Evolutionary conservation across 1,284 basidiomycete species (phyloP).

Genomic region (Heterobasidion occidentale): DNA sequence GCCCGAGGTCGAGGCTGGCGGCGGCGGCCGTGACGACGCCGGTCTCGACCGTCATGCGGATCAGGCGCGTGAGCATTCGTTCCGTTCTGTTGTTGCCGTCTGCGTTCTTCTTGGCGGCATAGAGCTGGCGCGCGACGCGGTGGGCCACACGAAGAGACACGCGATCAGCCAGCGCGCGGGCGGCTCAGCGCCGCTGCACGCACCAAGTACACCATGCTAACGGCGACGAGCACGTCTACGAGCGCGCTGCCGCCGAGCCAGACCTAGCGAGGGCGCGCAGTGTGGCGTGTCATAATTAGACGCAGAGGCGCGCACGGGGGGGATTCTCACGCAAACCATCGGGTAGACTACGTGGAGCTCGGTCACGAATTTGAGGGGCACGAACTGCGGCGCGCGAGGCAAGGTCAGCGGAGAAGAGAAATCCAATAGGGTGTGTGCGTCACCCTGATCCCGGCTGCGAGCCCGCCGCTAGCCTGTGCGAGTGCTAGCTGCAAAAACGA

Average conservation of each 20-base stretch:
- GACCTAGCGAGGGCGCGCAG: background rate
- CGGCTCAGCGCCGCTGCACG: background rate
- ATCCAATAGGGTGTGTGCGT: no score
- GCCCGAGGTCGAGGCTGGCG: constrained; percentile 11
- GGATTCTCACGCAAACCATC: background rate
- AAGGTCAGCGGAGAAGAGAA: no score
- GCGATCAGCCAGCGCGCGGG: no score
- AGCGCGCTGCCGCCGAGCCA: constrained; percentile 2
- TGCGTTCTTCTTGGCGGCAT: background rate
- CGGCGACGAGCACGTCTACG: background rate
- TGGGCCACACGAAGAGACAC: background rate
- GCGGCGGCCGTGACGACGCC: constrained; percentile 12
- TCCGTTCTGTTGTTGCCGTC: background rate
- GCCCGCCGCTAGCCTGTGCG: no score
- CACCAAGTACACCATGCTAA: constrained; percentile 1
- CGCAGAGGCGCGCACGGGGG: no score
- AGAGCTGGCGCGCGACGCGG: background rate
- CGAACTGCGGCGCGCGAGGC: no score
- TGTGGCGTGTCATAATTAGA: no score
- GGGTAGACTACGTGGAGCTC: background rate
- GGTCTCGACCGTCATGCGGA: constrained; percentile 15
- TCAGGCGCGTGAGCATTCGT: constrained; percentile 11
- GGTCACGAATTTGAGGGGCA: background rate
- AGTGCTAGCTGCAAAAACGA: no score
- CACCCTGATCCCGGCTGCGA: no score